These are phyloP conservation scores for Tetradesmus lagerheimii DNA, from an alignment of 139 green algal species.

Conservation along the genomic window DNA sequence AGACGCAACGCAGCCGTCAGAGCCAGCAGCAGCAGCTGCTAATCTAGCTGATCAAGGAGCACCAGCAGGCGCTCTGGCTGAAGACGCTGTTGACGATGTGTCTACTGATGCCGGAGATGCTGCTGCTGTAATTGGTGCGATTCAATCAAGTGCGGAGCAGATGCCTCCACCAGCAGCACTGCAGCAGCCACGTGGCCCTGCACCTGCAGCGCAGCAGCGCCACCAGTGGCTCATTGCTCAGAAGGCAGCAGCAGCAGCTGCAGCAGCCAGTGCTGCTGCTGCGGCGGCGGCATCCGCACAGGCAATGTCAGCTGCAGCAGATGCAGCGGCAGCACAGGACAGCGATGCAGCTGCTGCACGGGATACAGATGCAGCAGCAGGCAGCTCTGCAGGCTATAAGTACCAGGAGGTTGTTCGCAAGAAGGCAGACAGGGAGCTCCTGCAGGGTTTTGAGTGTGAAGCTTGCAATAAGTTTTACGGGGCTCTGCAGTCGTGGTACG, in stretches of 20 bases:
- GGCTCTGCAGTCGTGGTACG: constrained; percentile 32
- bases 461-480: constrained; percentile 38
- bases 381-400: constrained; percentile 44
- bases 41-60: neutral
- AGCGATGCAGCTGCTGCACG: neutral
- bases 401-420: constrained; percentile 44
- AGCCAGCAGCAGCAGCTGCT: neutral
- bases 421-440: constrained; percentile 36
- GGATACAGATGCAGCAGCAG: constrained; percentile 1
- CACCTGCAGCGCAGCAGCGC: neutral
- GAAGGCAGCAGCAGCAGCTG: neutral
- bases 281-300: neutral
- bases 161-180: neutral
- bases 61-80: neutral
- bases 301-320: neutral
- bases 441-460: constrained; percentile 48
- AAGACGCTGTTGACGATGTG: neutral
- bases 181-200: neutral
- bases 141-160: neutral
- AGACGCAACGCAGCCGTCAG: neutral
- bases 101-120: neutral
- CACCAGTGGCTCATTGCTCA: constrained; percentile 4
- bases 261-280: neutral
- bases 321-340: neutral
- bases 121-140: neutral